Percentiles rank a stretch among this genome's conserved stretches.
Conservation (phyloP, 2,329 filamentous ascomycete species). For the Aureobasidium sp. region DNA sequence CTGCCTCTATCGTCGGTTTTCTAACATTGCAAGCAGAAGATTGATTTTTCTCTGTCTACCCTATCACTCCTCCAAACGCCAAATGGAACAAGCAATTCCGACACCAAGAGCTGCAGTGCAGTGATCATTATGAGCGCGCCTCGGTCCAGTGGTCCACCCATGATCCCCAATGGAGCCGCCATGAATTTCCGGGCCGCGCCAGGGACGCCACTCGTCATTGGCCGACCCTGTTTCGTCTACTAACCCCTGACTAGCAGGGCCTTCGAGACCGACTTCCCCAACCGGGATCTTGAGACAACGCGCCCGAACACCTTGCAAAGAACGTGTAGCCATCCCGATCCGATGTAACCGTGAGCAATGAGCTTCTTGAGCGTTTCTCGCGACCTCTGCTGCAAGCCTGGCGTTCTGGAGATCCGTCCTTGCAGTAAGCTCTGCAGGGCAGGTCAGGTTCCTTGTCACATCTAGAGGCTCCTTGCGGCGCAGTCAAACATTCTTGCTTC, state of each 20-base stretch:
- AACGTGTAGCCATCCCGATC: not conserved
- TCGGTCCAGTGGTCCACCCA: too few relatives aligned
- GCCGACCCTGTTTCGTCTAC: not conserved
- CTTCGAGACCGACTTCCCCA: conserved; percentile 1
- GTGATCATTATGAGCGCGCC: not conserved
- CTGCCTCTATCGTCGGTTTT: not conserved
- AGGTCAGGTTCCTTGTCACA: not conserved
- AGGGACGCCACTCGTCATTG: conserved; percentile 8
- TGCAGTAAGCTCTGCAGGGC: not conserved
- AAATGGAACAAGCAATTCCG: conserved; percentile 4
- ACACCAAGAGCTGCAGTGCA: not conserved
- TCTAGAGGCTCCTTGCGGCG: not conserved
- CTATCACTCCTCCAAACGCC: not conserved
- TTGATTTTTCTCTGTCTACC: not conserved
- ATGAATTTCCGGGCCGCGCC: conserved; percentile 7
- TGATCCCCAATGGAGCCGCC: conserved; percentile 1
- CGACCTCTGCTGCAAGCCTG: not conserved
- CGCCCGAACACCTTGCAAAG: not conserved
- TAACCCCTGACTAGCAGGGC: not conserved
- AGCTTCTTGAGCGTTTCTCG: not conserved
- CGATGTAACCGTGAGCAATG: not conserved
- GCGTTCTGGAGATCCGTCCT: not conserved
- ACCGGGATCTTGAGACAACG: not conserved
- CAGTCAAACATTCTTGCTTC: not conserved
- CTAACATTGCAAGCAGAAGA: not conserved